Evolutionary conservation across 192 early-diverging fungal species (phyloP), one percentile per base, ranked within the genome.

Genomic region (Podila verticillata): DNA sequence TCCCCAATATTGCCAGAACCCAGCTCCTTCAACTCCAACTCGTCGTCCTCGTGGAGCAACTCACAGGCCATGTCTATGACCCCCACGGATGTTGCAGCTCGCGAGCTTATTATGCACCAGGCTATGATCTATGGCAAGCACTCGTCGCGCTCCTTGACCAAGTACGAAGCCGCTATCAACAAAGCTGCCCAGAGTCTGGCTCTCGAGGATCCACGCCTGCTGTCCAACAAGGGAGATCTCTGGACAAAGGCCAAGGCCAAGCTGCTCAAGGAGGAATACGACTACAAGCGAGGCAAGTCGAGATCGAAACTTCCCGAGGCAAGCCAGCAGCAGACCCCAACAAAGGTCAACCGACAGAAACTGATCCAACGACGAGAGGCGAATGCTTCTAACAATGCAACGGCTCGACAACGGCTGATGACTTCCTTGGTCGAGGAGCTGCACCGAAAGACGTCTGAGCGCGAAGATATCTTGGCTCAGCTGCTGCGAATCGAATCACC

Each of bases 61-160:
- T 31, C 74, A 65, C 51, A 63, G 60, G 26, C 35, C 57, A 28
- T 26, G n/a, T n/a, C 44, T 26, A 29, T 39, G 34, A 48, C 57
- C 57, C 56, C 58, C 44, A 20, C 57, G 44, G 74, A 82, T 22
- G 10, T 54, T 30, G 75, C 84, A 12, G 77, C 83, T 10, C 57
- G 67, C 24, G 84, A 87, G 26, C 48, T 84, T 17, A 87, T 88
- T 64, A 70, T 87, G 59, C 73, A 84, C 26, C 88, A 86, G 57
- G 84, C 88, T 2, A 74, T 74, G 7, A 88, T 89, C 60, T 89
- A 87, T 35, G 88, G 88, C 17, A 89, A 89, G 54, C 80, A 85
- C n/a, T 82, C 68, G 1, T 81, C 73, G 20, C 82, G 88, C 7
- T 66, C 83, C 10, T 62, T 89, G 22, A 88, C 88, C 44, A 69